phyloP scores from a whole-genome alignment of 345 rosid species.

The Eucalyptus fibrosa region DNA sequence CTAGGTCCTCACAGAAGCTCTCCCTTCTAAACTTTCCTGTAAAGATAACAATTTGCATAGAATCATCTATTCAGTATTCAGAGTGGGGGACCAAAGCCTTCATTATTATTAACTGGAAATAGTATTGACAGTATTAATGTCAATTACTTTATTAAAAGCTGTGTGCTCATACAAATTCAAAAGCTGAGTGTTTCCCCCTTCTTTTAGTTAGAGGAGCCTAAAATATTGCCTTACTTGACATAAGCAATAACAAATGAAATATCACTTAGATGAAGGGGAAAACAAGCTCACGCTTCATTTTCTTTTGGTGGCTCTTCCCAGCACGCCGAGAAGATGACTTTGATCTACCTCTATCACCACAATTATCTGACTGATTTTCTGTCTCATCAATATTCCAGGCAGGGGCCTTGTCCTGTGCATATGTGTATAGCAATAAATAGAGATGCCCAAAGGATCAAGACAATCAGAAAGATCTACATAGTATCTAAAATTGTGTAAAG shows the following conservation, averaged over 20 bases:
- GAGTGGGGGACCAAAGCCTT: neutral
- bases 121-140: neutral
- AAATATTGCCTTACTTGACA: neutral
- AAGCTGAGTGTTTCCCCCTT: neutral
- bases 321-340: slow-evolving; percentile 11
- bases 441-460: neutral
- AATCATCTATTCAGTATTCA: neutral
- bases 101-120: neutral
- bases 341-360: slow-evolving; percentile 1
- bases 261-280: neutral
- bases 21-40: slow-evolving; percentile 34
- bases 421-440: neutral
- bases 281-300: slow-evolving; percentile 26
- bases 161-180: neutral
- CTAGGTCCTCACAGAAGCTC: slow-evolving; percentile 21
- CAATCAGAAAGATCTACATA: neutral
- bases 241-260: neutral
- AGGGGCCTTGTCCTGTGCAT: slow-evolving; percentile 19
- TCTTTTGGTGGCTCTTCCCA: slow-evolving; percentile 16
- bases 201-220: neutral
- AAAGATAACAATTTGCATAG: neutral
- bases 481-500: neutral
- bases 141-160: neutral
- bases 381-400: slow-evolving; percentile 9
- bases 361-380: neutral